phyloP scores from a whole-genome alignment of 2,329 filamentous ascomycete species.

The Fusarium dimerum region DNA sequence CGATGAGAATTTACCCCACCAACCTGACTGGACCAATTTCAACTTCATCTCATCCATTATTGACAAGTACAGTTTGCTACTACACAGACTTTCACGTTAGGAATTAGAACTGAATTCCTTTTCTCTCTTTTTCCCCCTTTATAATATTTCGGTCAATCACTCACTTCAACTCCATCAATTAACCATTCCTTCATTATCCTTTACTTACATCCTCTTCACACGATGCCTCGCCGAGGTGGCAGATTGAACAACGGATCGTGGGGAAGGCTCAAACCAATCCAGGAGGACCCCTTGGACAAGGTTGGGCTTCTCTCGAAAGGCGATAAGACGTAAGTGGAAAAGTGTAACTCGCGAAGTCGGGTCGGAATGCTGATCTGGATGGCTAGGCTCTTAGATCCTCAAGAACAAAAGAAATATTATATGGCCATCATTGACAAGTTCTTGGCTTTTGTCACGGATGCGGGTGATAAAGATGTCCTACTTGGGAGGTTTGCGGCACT shows the following conservation, averaged over 20 bases:
- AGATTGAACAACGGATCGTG: constrained; percentile 55
- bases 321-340: constrained; percentile 67
- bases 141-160: neutral
- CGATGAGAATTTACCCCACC: constrained; percentile 13
- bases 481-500: constrained; percentile 74
- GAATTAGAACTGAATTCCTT: neutral
- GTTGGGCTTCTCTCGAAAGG: constrained; percentile 91
- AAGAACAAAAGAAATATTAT: constrained; percentile 83
- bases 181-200: neutral
- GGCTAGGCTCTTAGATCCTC: constrained; percentile 67
- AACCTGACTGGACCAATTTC: constrained; percentile 3
- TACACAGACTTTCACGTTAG: neutral
- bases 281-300: constrained; percentile 74
- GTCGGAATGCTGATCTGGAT: neutral
- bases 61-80: neutral
- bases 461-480: constrained; percentile 70
- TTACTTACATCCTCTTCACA: neutral
- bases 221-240: constrained; percentile 34
- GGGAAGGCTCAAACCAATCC: constrained; percentile 72
- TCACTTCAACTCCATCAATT: neutral
- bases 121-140: neutral
- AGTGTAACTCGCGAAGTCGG: neutral
- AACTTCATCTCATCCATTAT: constrained; percentile 13
- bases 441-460: constrained; percentile 81
- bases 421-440: constrained; percentile 85